A percentile compares a stretch with the other conserved stretches of the same genome.
These are phyloP conservation scores for Fusarium drepaniforme DNA, from an alignment of 2,329 filamentous ascomycete genomes.

Conservation along the genomic window DNA sequence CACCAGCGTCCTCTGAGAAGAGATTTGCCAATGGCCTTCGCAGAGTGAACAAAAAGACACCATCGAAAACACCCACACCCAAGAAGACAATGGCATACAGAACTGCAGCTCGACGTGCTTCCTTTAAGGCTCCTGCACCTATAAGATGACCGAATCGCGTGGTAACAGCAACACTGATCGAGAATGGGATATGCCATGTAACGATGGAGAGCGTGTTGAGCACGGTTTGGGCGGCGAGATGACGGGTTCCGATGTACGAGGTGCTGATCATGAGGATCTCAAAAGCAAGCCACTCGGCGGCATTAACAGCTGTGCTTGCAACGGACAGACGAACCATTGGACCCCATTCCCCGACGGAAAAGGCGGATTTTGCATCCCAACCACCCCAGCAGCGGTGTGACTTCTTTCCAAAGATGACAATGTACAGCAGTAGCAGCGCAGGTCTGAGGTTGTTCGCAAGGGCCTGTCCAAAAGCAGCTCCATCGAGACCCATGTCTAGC, in stretches of 20 bases:
- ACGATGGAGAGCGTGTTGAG: slow-evolving; percentile 55
- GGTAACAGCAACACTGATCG: slow-evolving; percentile 55
- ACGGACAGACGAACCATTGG: slow-evolving; percentile 53
- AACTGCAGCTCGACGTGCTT: slow-evolving; percentile 27
- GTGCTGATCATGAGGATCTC: slow-evolving; percentile 60
- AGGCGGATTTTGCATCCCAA: slow-evolving; percentile 51
- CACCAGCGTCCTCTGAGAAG: slow-evolving; percentile 33
- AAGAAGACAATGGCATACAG: slow-evolving; percentile 31
- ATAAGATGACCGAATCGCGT: slow-evolving; percentile 58
- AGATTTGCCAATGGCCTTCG: slow-evolving; percentile 25
- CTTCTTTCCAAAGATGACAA: slow-evolving; percentile 54
- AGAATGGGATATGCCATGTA: slow-evolving; percentile 58
- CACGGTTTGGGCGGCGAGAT: slow-evolving; percentile 57
- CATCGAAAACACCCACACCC: slow-evolving; percentile 28
- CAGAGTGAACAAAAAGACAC: slow-evolving; percentile 25
- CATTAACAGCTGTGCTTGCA: slow-evolving; percentile 55
- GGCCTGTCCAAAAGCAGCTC: slow-evolving; percentile 63
- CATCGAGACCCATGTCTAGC: slow-evolving; percentile 60
- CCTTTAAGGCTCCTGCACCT: slow-evolving; percentile 46
- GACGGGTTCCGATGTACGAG: slow-evolving; percentile 57
- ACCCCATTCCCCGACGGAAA: slow-evolving; percentile 56
- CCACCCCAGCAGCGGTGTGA: slow-evolving; percentile 52
- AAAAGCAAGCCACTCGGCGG: slow-evolving; percentile 59
- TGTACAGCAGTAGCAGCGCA: slow-evolving; percentile 60
- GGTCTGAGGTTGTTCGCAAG: slow-evolving; percentile 62